These are phyloP conservation scores for Candida chilensis DNA, from an alignment of 805 yeast species.

Conservation along the genomic window DNA sequence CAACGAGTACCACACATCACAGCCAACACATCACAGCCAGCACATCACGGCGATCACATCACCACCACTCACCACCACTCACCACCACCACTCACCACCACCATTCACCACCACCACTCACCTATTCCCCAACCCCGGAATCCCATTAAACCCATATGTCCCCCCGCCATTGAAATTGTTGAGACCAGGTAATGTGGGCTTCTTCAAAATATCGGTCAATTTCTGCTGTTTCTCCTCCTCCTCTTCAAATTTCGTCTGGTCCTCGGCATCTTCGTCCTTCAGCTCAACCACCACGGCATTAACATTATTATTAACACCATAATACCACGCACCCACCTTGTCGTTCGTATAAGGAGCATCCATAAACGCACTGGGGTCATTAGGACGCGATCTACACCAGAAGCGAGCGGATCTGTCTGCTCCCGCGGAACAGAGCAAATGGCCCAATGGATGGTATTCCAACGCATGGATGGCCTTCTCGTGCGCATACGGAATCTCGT, in stretches of 20 bases:
- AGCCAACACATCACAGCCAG: too few relatives aligned
- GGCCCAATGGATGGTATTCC: conserved; percentile 93
- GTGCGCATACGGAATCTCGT: conserved; percentile 83
- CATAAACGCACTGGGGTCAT: conserved; percentile 73
- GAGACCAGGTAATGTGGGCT: too few relatives aligned
- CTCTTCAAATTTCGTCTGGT: neutral
- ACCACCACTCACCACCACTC: too few relatives aligned
- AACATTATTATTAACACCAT: conserved; percentile 32
- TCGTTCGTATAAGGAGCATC: conserved; percentile 71
- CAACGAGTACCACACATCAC: too few relatives aligned
- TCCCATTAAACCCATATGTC: too few relatives aligned
- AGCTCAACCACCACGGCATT: conserved; percentile 18
- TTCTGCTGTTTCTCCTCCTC: too few relatives aligned
- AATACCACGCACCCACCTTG: conserved; percentile 37
- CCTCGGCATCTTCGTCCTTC: neutral
- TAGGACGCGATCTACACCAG: conserved; percentile 92
- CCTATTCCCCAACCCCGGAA: too few relatives aligned
- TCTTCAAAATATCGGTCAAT: too few relatives aligned
- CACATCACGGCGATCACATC: too few relatives aligned
- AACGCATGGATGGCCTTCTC: conserved; percentile 86
- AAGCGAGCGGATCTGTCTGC: conserved; percentile 88
- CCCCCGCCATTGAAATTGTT: too few relatives aligned
- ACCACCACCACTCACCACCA: too few relatives aligned
- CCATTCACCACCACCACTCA: too few relatives aligned
- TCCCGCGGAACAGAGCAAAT: conserved; percentile 83